Evolutionary conservation across 2,329 filamentous ascomycete species (phyloP).

Genomic region (Curvularia eragrostidis): DNA sequence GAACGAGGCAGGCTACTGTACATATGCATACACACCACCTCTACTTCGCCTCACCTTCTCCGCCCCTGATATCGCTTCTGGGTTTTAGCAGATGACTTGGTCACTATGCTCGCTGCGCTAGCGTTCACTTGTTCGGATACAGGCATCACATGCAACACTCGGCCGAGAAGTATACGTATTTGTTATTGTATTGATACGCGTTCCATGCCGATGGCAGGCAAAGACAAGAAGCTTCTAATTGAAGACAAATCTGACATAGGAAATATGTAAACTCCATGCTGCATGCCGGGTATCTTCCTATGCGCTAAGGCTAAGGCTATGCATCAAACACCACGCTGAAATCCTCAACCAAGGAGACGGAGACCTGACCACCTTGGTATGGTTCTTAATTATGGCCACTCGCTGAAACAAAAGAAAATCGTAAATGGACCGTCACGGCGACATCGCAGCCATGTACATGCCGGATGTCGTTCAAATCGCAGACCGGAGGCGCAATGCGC

Average conservation of each 20-base stretch:
- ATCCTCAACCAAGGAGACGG: conserved; percentile 17
- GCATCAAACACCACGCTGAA: conserved; percentile 9
- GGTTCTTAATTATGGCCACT: background rate
- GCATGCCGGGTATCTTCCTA: conserved; percentile 20
- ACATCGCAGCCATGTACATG: background rate
- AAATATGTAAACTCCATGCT: conserved; percentile 13
- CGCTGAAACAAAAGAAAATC: conserved; percentile 12
- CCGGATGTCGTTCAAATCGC: background rate
- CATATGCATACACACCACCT: conserved; percentile 6
- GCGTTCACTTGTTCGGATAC: background rate
- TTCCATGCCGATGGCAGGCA: background rate
- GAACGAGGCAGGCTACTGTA: background rate
- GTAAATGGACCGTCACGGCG: background rate
- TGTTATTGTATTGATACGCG: background rate
- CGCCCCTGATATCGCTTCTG: background rate
- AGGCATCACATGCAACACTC: background rate
- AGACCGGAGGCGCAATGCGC: background rate
- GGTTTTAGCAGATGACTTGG: background rate
- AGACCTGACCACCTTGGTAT: conserved; percentile 10
- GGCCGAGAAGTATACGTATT: background rate
- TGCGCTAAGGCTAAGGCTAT: conserved; percentile 12
- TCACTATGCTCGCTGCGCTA: background rate
- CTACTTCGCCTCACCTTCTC: background rate
- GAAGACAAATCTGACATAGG: conserved; percentile 1
- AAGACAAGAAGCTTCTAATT: background rate